Evolutionary conservation across 2,329 filamentous ascomycete genomes (phyloP).

Genomic region (Bipolaris oryzae): DNA sequence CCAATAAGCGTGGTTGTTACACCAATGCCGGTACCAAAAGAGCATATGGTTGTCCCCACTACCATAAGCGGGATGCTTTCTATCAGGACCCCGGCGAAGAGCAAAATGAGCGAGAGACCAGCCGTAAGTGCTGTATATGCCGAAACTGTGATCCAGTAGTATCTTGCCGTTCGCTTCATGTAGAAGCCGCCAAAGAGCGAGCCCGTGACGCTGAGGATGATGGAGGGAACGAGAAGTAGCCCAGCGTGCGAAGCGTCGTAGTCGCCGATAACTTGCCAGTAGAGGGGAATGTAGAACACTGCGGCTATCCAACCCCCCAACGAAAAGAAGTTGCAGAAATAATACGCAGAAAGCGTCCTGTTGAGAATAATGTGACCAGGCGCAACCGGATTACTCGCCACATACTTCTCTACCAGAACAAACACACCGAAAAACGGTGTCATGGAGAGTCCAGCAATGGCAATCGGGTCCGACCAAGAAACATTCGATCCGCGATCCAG

Average conservation of each 20-base stretch:
- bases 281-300: constrained; percentile 77
- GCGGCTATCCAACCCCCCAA: constrained; percentile 65
- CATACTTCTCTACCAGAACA: constrained; percentile 68
- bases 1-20: constrained; percentile 75
- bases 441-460: constrained; percentile 63
- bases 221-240: constrained; percentile 69
- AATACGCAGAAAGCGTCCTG: constrained; percentile 68
- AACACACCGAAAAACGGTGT: constrained; percentile 70
- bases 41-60: constrained; percentile 61
- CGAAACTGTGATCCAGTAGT: constrained; percentile 70
- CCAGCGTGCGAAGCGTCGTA: constrained; percentile 69
- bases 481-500: constrained; percentile 76
- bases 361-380: constrained; percentile 76
- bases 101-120: constrained; percentile 62
- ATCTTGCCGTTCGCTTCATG: constrained; percentile 73
- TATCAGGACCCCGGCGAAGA: constrained; percentile 62
- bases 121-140: constrained; percentile 61
- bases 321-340: constrained; percentile 74
- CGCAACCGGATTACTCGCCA: constrained; percentile 75
- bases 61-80: constrained; percentile 61
- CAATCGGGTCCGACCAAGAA: constrained; percentile 66
- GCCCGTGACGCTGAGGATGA: constrained; percentile 66
- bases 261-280: constrained; percentile 74
- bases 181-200: constrained; percentile 68
- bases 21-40: constrained; percentile 63